phyloP scores from a whole-genome alignment of 176 grass and related monocot genomes.

The Cocos nucifera region DNA sequence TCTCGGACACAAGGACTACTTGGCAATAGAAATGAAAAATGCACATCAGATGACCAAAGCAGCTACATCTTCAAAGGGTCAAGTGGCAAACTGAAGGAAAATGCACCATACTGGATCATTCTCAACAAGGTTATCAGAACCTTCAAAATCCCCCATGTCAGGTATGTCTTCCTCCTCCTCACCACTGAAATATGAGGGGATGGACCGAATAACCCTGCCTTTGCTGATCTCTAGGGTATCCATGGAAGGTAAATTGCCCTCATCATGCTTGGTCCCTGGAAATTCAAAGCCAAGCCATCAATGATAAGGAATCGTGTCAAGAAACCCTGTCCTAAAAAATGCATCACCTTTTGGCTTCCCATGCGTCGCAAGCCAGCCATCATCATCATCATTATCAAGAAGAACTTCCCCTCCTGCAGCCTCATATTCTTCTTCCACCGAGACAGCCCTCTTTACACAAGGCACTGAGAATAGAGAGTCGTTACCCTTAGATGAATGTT shows the following conservation, averaged over 20 bases:
- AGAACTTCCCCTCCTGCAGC: slow-evolving; percentile 65
- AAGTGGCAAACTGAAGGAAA: neutral
- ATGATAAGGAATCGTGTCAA: too few relatives aligned
- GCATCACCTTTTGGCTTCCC: slow-evolving; percentile 55
- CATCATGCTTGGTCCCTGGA: slow-evolving; percentile 53
- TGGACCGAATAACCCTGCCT: slow-evolving; percentile 56
- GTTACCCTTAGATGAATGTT: too few relatives aligned
- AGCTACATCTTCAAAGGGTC: neutral
- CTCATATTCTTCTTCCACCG: slow-evolving; percentile 82
- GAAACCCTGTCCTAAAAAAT: neutral
- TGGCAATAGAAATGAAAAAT: neutral
- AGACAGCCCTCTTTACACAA: slow-evolving; percentile 66
- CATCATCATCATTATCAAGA: slow-evolving; percentile 42
- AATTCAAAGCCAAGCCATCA: neutral
- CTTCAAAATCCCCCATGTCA: slow-evolving; percentile 75
- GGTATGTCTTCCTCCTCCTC: slow-evolving; percentile 95
- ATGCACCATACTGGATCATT: slow-evolving; percentile 40
- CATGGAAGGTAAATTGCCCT: slow-evolving; percentile 85
- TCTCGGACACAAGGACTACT: too few relatives aligned
- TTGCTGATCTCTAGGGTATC: slow-evolving; percentile 64
- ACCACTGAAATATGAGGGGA: slow-evolving; percentile 58
- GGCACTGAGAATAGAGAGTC: slow-evolving; percentile 36
- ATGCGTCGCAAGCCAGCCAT: slow-evolving; percentile 95
- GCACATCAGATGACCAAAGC: neutral
- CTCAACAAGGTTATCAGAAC: slow-evolving; percentile 40